A percentile compares a stretch with the other conserved stretches of the same genome.
phyloP scores from a whole-genome alignment of 2,329 filamentous ascomycete genomes.

The Gnomoniopsis sp. region DNA sequence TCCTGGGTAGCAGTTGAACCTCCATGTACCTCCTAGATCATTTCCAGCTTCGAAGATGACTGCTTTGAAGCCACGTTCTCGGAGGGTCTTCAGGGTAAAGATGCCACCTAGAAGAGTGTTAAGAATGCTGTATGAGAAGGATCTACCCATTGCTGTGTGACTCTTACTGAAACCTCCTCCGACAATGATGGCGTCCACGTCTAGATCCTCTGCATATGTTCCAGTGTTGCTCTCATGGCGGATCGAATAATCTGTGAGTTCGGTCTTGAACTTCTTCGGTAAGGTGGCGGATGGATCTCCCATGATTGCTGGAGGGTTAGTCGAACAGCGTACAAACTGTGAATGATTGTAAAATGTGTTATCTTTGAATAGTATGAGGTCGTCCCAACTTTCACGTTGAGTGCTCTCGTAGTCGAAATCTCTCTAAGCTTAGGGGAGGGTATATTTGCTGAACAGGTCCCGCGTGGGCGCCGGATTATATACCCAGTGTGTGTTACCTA shows the following conservation, averaged over 20 bases:
- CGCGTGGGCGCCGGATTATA: neutral
- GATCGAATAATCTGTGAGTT: slow-evolving; percentile 36
- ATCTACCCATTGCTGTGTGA: neutral
- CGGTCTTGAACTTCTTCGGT: slow-evolving; percentile 38
- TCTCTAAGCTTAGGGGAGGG: neutral
- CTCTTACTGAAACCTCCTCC: slow-evolving; percentile 41
- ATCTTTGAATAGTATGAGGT: neutral
- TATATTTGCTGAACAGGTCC: neutral
- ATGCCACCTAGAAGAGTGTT: slow-evolving; percentile 34
- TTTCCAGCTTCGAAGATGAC: slow-evolving; percentile 51
- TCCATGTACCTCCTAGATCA: slow-evolving; percentile 51
- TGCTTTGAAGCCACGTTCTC: slow-evolving; percentile 44
- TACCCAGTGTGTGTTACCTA: neutral
- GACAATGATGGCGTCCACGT: slow-evolving; percentile 42
- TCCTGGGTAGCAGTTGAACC: slow-evolving; percentile 55
- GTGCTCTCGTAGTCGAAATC: neutral
- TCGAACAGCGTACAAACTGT: neutral
- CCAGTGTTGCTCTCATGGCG: slow-evolving; percentile 29
- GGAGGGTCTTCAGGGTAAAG: slow-evolving; percentile 49
- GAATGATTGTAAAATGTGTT: neutral
- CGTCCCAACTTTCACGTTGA: neutral
- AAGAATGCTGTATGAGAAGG: no score
- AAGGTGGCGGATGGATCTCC: slow-evolving; percentile 14
- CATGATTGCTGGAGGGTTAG: slow-evolving; percentile 16
- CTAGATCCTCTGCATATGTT: slow-evolving; percentile 39